Percentiles rank a stretch among this genome's conserved stretches.
Evolutionary conservation across 768 basidiomycete species (phyloP).

Genomic region (Suillus occidentalis): DNA sequence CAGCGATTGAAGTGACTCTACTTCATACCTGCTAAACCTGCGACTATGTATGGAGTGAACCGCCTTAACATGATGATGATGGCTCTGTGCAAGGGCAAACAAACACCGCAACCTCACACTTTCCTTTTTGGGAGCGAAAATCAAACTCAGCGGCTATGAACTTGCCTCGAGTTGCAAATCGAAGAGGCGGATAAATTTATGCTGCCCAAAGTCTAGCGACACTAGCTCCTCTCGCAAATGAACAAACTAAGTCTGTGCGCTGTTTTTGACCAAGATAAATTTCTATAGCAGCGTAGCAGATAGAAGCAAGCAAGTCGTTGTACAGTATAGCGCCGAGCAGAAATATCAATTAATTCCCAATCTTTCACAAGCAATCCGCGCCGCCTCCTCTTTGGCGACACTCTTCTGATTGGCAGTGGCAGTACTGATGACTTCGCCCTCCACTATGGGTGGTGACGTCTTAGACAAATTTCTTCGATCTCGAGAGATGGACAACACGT

Average conservation of each 20-base stretch:
- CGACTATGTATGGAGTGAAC: slow-evolving; percentile 52
- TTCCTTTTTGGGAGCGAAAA: not conserved
- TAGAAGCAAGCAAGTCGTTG: not conserved
- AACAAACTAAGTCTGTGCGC: not conserved
- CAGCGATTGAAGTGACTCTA: slow-evolving; percentile 6
- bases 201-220: not conserved
- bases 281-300: not conserved
- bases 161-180: not conserved
- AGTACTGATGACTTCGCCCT: slow-evolving; percentile 46
- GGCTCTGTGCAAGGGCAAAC: not conserved
- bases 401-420: slow-evolving; percentile 45
- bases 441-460: slow-evolving; percentile 37
- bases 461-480: slow-evolving; percentile 1
- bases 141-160: slow-evolving; percentile 5
- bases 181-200: not conserved
- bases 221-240: not conserved
- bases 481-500: slow-evolving; percentile 16
- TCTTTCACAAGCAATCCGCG: slow-evolving; percentile 41
- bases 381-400: slow-evolving; percentile 49
- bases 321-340: slow-evolving; percentile 5
- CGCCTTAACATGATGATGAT: slow-evolving; percentile 40
- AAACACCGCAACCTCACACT: not conserved
- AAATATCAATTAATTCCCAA: slow-evolving; percentile 23
- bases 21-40: slow-evolving; percentile 53
- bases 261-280: not conserved